Evolutionary conservation across 208 protist species (phyloP).

Genomic region (Crithidia acanthocephali): DNA sequence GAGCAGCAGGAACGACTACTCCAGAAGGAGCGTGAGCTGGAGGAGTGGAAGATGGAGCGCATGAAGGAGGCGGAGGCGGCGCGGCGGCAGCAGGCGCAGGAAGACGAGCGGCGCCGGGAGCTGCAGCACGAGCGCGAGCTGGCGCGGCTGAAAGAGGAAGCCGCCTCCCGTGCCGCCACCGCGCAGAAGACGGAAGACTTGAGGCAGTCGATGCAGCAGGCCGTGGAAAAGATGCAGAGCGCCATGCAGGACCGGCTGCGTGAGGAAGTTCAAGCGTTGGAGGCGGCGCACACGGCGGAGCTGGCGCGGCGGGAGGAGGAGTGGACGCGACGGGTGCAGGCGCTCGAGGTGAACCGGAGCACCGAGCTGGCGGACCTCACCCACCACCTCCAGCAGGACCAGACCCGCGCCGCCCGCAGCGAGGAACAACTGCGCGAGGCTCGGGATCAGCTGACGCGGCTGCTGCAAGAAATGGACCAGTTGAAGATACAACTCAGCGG

Average conservation of each 20-base stretch:
- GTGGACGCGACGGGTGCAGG: constrained; percentile 44
- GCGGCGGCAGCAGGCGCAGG: constrained; percentile 49
- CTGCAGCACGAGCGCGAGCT: constrained; percentile 77
- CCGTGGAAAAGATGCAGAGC: constrained; percentile 39
- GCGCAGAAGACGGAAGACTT: constrained; percentile 40
- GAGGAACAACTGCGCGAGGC: constrained; percentile 75
- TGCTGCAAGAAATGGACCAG: constrained; percentile 59
- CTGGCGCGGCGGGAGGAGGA: constrained; percentile 45
- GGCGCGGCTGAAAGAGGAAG: constrained; percentile 68
- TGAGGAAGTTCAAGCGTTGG: constrained; percentile 38
- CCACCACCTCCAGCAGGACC: constrained; percentile 61
- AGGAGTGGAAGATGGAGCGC: constrained; percentile 84
- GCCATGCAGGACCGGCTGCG: constrained; percentile 42
- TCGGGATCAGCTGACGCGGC: constrained; percentile 48
- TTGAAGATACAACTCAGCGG: constrained; percentile 40
- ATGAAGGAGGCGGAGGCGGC: constrained; percentile 53
- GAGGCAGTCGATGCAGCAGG: constrained; percentile 42
- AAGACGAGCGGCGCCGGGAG: constrained; percentile 77
- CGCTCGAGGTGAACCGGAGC: constrained; percentile 46
- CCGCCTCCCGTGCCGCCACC: constrained; percentile 37
- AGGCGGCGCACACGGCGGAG: constrained; percentile 40
- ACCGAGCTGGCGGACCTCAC: constrained; percentile 58
- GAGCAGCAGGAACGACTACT: constrained; percentile 74
- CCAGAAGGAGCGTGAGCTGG: constrained; percentile 75
- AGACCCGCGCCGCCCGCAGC: constrained; percentile 41